Evolutionary conservation across 1,139 yeast genomes (phyloP).

Genomic region (Hyphopichia buzzinii): DNA sequence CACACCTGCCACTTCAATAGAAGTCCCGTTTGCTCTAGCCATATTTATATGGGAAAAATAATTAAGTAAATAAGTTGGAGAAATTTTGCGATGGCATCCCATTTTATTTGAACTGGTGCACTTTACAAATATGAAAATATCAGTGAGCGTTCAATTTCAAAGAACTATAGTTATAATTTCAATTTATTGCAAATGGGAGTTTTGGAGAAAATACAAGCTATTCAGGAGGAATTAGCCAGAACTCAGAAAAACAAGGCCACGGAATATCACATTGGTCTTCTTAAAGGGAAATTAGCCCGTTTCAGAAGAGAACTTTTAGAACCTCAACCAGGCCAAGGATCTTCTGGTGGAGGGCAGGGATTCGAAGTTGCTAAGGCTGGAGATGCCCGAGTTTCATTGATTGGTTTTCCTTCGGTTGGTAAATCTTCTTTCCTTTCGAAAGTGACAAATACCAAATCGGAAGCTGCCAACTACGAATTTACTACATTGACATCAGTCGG

Average conservation of each 20-base stretch:
- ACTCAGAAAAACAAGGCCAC: constrained; percentile 98
- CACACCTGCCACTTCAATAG: constrained; percentile 27
- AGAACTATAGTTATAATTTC: too few species aligned
- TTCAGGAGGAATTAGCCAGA: constrained; percentile 90
- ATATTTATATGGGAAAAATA: background rate
- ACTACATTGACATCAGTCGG: constrained; percentile 97
- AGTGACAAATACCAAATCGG: constrained; percentile 90
- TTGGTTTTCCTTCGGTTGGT: constrained; percentile 98
- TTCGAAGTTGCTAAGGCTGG: constrained; percentile 96
- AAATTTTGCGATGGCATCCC: constrained; percentile 3
- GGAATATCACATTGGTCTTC: constrained; percentile 89
- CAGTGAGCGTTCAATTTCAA: too few species aligned
- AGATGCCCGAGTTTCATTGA: constrained; percentile 91
- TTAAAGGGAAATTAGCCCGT: constrained; percentile 94
- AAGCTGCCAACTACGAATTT: constrained; percentile 92
- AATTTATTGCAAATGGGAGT: too few species aligned
- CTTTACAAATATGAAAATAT: too few species aligned
- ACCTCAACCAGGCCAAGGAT: constrained; percentile 73
- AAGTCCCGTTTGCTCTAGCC: constrained; percentile 12
- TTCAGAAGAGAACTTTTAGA: constrained; percentile 88
- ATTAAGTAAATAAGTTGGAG: background rate
- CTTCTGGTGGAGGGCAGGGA: constrained; percentile 79
- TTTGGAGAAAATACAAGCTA: constrained; percentile 77
- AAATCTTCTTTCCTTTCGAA: constrained; percentile 85
- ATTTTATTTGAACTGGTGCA: too few species aligned